Evolutionary conservation across 2,329 filamentous ascomycete genomes (phyloP), one percentile per base, ranked within the genome.

Genomic region (Sporothrix protearum): DNA sequence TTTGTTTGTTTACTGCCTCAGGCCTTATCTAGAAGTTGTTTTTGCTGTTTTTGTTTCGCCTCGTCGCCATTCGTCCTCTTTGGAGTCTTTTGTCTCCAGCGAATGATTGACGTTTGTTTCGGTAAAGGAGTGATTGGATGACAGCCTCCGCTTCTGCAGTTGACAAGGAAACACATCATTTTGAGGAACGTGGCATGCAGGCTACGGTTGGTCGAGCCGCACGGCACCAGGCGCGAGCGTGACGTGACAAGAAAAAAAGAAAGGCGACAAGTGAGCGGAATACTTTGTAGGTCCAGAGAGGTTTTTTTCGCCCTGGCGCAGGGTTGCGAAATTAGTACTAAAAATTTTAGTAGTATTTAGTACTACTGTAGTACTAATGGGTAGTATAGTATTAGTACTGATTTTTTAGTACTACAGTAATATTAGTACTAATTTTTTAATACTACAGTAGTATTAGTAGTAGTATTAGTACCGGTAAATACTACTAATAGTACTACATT

Each of bases 111-210:
- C 22, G 36, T 25, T 42, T 63, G 36, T 63, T 63, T 42, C 16
- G 22, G 19, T 8, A 12, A 12, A 12, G 12, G n/a, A 28, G 12
- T 64, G 59, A 64, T 64, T 64, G 59, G 59, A 64, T 9, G 22
- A 19, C 36, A 64, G 14, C n/a, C 22, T 64, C 59, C 36, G 5
- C n/a, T 64, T 64, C 36, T 45, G 59, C n/a, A 42, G 59, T 28
- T 19, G 63, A 10, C 42, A 49, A 49, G 22, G 12, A 47, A 45
- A n/a, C 63, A 33, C 63, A 33, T 49, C 63, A 66, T 66, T 66
- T 66, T 16, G 59, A 64, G 22, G 57, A 64, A 64, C 59, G 63
- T 66, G 63, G 63, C 63, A 66, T 25, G 42, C 63, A 66, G 63
- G 25, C 22, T n/a, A 10, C 19, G 25, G 63, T 49, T 49, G 63